Base-by-base conservation (phyloP, 441 rosid species). In the Aleurites moluccanus region DNA sequence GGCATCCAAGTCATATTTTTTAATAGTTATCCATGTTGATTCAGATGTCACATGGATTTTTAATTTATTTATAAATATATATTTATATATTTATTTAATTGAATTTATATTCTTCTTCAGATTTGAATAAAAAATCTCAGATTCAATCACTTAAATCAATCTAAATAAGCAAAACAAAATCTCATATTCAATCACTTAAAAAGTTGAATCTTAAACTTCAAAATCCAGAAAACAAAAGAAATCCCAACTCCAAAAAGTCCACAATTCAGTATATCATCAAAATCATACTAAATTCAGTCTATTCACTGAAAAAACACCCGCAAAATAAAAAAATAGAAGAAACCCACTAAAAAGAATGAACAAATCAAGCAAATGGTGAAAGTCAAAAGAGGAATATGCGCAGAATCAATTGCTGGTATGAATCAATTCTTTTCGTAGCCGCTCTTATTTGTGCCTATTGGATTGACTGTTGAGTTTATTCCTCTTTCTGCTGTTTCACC, bases 71-170 rank as follows among this genome's bases (percentile, higher is more conserved):
- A n/a, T n/a, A n/a, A n/a, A n/a, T n/a, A n/a, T n/a, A n/a, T n/a
- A n/a, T n/a, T n/a, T n/a, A n/a, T n/a, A n/a, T n/a, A n/a, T n/a
- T n/a, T n/a, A n/a, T n/a, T n/a, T n/a, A n/a, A n/a, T n/a, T n/a
- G n/a, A n/a, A n/a, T n/a, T n/a, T n/a, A n/a, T n/a, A n/a, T n/a
- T n/a, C n/a, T n/a, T n/a, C n/a, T 21, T 28, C 76, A 72, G 80
- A 72, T 77, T 76, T 66, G 55, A 57, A 3, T 3, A 72, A 23
- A 72, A n/a, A 74, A 68, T 7, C 3, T 47, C 53, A n/a, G 21
- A 69, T 70, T 44, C 64, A 42, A 53, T 5, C 33, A 69, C 23
- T 30, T 14, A 35, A 50, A 16, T 28, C 61, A 23, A 49, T 10
- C 45, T 21, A 30, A 47, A 13, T 7, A 35, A 3, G 8, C 23